A percentile compares a stretch with the other conserved stretches of the same genome.
phyloP scores from a whole-genome alignment of 352 stramenopile species.

The Pythium aphanidermatum region DNA sequence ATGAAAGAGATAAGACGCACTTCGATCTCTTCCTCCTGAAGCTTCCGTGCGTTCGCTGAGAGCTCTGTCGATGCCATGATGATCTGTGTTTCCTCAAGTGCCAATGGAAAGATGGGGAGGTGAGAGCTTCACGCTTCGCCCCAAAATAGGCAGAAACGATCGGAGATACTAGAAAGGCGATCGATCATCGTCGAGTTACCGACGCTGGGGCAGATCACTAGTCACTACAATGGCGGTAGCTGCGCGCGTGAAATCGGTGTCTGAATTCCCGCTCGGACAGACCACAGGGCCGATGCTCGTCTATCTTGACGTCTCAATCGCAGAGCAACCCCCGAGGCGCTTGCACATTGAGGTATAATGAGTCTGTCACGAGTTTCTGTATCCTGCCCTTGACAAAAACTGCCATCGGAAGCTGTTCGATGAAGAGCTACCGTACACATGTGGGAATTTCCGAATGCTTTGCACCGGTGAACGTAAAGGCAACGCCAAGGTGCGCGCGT shows the following conservation, averaged over 20 bases:
- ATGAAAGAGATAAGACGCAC: too few species aligned
- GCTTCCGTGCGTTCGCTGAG: slow-evolving; percentile 42
- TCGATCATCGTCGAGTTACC: too few species aligned
- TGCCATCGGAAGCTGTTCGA: slow-evolving; percentile 46
- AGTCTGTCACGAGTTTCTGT: too few species aligned
- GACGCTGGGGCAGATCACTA: background rate
- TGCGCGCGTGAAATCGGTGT: slow-evolving; percentile 33
- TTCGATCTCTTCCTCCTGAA: slow-evolving; percentile 59
- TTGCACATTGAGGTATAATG: slow-evolving; percentile 75
- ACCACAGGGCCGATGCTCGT: slow-evolving; percentile 40
- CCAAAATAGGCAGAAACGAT: slow-evolving; percentile 12
- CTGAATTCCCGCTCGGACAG: slow-evolving; percentile 39
- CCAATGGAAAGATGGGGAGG: slow-evolving; percentile 5
- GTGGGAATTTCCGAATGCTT: slow-evolving; percentile 66
- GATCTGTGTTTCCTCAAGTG: background rate
- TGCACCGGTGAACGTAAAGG: slow-evolving; percentile 64
- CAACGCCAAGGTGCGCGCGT: slow-evolving; percentile 34
- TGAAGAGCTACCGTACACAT: slow-evolving; percentile 58
- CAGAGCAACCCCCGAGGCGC: slow-evolving; percentile 36
- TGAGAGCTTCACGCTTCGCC: background rate
- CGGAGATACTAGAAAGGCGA: too few species aligned
- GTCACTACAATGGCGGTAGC: slow-evolving; percentile 39
- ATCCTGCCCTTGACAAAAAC: background rate
- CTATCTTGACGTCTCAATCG: slow-evolving; percentile 58
- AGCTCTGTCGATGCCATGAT: slow-evolving; percentile 17